These are phyloP conservation scores for Scedosporium dehoogii DNA, from an alignment of 2,329 filamentous ascomycete genomes.

Conservation along the genomic window DNA sequence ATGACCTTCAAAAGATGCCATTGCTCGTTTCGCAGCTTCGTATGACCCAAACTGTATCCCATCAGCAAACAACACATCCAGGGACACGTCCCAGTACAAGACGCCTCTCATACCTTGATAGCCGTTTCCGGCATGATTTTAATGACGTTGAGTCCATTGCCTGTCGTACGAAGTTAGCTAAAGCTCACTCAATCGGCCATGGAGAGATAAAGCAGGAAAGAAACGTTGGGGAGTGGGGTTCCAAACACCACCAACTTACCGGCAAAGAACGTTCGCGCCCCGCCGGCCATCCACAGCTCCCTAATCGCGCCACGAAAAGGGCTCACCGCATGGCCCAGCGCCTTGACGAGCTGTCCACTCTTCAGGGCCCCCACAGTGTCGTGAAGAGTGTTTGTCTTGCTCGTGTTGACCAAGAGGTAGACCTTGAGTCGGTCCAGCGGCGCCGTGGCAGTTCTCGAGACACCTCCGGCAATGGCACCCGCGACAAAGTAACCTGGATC, in stretches of 20 bases:
- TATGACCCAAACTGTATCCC: constrained; percentile 69
- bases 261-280: constrained; percentile 82
- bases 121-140: constrained; percentile 99
- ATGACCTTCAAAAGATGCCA: constrained; percentile 82
- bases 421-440: constrained; percentile 96
- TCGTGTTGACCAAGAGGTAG: constrained; percentile 88
- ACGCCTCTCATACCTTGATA: constrained; percentile 52
- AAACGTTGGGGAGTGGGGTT: neutral
- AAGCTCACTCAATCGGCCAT: constrained; percentile 2
- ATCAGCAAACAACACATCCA: neutral
- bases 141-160: constrained; percentile 90
- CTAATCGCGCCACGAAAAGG: constrained; percentile 65
- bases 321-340: constrained; percentile 53
- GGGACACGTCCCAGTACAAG: neutral
- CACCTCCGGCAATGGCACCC: constrained; percentile 86
- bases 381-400: constrained; percentile 26
- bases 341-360: constrained; percentile 55
- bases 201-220: neutral
- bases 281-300: constrained; percentile 77
- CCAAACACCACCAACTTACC: constrained; percentile 43
- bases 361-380: constrained; percentile 57
- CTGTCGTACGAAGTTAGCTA: constrained; percentile 31
- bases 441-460: constrained; percentile 90
- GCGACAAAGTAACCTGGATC: constrained; percentile 97
- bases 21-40: constrained; percentile 82